Evolutionary conservation across 495 filamentous ascomycete species (phyloP), one percentile per base, ranked within the genome.

Genomic region (Cercophora sp.): DNA sequence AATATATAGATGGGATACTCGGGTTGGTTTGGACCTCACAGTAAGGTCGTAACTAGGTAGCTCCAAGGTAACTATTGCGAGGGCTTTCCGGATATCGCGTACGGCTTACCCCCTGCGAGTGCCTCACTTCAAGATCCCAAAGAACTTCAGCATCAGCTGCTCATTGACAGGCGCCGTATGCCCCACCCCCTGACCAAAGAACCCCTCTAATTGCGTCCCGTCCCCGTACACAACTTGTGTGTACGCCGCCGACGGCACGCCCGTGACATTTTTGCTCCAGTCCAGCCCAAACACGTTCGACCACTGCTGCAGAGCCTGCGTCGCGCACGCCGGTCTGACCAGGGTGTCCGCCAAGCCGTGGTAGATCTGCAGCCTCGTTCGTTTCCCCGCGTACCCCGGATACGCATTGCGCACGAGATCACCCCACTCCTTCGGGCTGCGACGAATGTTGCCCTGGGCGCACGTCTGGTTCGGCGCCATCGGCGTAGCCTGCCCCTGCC

Each of bases 141-240:
- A 44, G 19, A 44, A 44, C 41, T 44, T 44, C 2, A 44, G 20
- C 41, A 44, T 44, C 19, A 44, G 4, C 41, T 44, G 41, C 41
- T 44, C 41, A 27, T 44, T 44, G 19, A 44, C 41, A 1, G 41
- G 41, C 41, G 41, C 41, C 10, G 41, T 44, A 44, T 44, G 41
- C 9, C 41, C 41, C 20, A 44, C 41, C 3, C 41, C 41, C 41
- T 44, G 41, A 2, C 41, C 41, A 44, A 44, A 44, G 13, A 25
- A 44, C 20, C 41, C 41, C 20, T 44, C 41, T 2, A 44, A 16
- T 16, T 44, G 3, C 20, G 41, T 44, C 41, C 41, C 41, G 27
- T 44, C 41, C 41, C 41, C 41, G 19, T 44, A 44, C 6, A 44
- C 23, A 4, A 44, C 20, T 13, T 44, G 41, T 23, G 41, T 44